Conservation (phyloP, 192 early-diverging fungal genomes). For the Rhizophagus clarus region DNA sequence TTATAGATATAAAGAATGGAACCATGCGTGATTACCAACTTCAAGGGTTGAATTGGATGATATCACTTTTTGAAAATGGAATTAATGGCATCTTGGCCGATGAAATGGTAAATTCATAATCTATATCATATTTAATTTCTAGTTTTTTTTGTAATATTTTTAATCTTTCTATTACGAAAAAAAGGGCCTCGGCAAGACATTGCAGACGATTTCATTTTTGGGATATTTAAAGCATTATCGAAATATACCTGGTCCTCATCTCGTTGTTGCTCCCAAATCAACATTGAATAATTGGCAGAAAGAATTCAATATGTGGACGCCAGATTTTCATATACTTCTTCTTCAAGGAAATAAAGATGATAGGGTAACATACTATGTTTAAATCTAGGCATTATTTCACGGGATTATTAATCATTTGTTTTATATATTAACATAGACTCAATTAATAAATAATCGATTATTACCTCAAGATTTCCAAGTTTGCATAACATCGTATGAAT, state of each 20-base stretch:
- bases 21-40: slow-evolving; percentile 95
- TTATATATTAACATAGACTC: slow-evolving; percentile 37
- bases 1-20: slow-evolving; percentile 84
- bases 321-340: slow-evolving; percentile 82
- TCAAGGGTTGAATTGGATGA: slow-evolving; percentile 98
- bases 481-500: slow-evolving; percentile 96
- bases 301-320: slow-evolving; percentile 92
- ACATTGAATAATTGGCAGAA: slow-evolving; percentile 95
- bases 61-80: slow-evolving; percentile 94
- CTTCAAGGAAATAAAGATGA: slow-evolving; percentile 89
- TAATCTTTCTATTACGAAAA: too few species aligned
- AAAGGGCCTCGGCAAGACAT: slow-evolving; percentile 92
- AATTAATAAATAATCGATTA: slow-evolving; percentile 58
- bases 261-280: slow-evolving; percentile 96
- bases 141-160: neutral
- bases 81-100: slow-evolving; percentile 99
- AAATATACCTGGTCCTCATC: slow-evolving; percentile 79
- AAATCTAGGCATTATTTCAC: neutral
- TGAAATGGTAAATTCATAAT: slow-evolving; percentile 76
- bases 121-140: neutral
- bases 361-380: slow-evolving; percentile 51
- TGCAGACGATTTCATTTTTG: slow-evolving; percentile 95
- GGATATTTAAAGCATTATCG: slow-evolving; percentile 90
- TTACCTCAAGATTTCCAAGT: slow-evolving; percentile 77
- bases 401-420: slow-evolving; percentile 4